Base-by-base conservation (phyloP, 768 basidiomycete genomes). In the Podaxis pistillaris region DNA sequence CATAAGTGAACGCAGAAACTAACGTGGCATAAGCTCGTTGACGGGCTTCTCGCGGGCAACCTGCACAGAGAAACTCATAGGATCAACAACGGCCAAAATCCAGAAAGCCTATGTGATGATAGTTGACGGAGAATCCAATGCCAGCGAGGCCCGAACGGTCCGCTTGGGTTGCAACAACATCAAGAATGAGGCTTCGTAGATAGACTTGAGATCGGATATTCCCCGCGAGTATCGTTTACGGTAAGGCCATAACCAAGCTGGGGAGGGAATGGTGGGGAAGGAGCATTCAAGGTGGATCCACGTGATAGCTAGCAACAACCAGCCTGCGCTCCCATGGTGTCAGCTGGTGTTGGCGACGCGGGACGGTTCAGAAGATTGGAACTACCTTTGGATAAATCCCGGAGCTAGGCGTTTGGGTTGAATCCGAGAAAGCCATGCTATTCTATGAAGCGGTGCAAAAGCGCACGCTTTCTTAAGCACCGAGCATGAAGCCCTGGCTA, bases 81-180 rank as follows among this genome's bases (percentile, higher is more conserved):
- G 59, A 60, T 60, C 59, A 60, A 60, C 28, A 36, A 28, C 51
- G 51, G 59, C 22, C 30, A 44, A 44, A 44, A 30, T 51, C 19
- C 4, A 60, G 13, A 51, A 6, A 40, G 15, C 19, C 24, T 60
- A 24, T 22, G 41, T 41, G 41, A 46, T 46, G 41, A 7, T 26
- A 40, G 26, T 46, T 36, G 53, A 4, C 4, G 17, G 30, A 2
- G 46, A 57, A 37, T 15, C 8, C 2, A 26, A 40, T n/a, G 15
- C 19, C 26, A 13, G 17, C 2, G 22, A 33, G 58, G 26, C 41
- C 59, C 59, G 51, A 22, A 46, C 51, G 51, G 59, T 60, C 59
- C 51, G 59, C 51, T 33, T 30, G 24, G 17, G 51, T n/a, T 46
- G 2, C 36, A 8, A 17, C 24, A 28, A 30, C 7, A 8, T 7